phyloP scores from a whole-genome alignment of 1,284 basidiomycete species.

The Boletus semigastroideus region DNA sequence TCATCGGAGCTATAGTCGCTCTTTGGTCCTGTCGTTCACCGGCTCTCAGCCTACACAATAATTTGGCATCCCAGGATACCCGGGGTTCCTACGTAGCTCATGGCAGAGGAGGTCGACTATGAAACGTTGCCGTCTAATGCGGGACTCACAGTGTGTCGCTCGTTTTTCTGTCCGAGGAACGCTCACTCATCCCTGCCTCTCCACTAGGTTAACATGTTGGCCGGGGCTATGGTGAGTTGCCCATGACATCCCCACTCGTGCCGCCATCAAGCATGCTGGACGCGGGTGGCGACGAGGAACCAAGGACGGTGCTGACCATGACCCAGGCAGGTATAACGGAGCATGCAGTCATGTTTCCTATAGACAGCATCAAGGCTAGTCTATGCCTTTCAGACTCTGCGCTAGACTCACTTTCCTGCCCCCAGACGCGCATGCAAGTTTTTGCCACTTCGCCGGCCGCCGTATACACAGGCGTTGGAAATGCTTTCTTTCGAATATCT shows the following conservation, averaged over 20 bases:
- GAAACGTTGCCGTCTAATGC: slow-evolving; percentile 77
- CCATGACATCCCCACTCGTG: slow-evolving; percentile 1
- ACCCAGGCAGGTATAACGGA: slow-evolving; percentile 95
- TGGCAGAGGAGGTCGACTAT: slow-evolving; percentile 72
- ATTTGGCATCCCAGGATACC: slow-evolving; percentile 1
- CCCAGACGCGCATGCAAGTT: slow-evolving; percentile 98
- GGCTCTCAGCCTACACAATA: slow-evolving; percentile 2
- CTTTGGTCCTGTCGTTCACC: slow-evolving; percentile 4
- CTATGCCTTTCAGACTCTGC: background rate
- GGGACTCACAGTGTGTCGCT: slow-evolving; percentile 58
- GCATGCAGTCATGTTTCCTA: slow-evolving; percentile 98
- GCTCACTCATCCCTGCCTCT: background rate
- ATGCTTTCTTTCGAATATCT: slow-evolving; percentile 88
- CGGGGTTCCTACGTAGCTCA: slow-evolving; percentile 26
- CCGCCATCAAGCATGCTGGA: background rate
- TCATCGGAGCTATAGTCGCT: background rate
- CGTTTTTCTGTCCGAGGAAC: background rate
- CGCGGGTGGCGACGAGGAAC: background rate
- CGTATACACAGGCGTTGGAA: slow-evolving; percentile 85
- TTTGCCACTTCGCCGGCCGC: slow-evolving; percentile 82
- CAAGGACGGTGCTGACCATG: slow-evolving; percentile 12
- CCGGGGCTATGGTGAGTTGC: slow-evolving; percentile 84
- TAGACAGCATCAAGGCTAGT: slow-evolving; percentile 96
- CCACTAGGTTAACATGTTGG: slow-evolving; percentile 91
- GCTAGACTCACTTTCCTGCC: slow-evolving; percentile 3